Evolutionary conservation across 2,329 filamentous ascomycete genomes (phyloP).

Genomic region (Cyphellophora europaea): DNA sequence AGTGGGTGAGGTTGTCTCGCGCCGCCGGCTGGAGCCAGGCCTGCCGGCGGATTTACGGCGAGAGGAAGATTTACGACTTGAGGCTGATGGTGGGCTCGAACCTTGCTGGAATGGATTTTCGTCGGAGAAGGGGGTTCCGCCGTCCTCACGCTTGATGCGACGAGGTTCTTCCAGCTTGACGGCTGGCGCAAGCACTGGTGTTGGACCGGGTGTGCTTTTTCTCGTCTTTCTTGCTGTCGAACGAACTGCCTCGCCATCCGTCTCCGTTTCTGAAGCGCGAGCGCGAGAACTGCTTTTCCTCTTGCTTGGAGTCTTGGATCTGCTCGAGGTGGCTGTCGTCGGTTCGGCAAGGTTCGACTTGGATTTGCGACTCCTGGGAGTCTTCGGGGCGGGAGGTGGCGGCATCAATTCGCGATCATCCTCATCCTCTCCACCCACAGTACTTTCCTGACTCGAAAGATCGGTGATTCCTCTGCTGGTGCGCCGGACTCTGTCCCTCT

Average conservation of each 20-base stretch:
- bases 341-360: slow-evolving; percentile 27
- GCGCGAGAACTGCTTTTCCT: slow-evolving; percentile 43
- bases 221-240: slow-evolving; percentile 43
- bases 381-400: slow-evolving; percentile 40
- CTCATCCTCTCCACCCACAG: slow-evolving; percentile 52
- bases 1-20: slow-evolving; percentile 41
- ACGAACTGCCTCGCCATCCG: slow-evolving; percentile 33
- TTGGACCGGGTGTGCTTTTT: slow-evolving; percentile 35
- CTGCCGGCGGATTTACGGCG: slow-evolving; percentile 26
- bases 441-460: slow-evolving; percentile 58
- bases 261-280: slow-evolving; percentile 43
- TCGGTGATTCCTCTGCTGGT: slow-evolving; percentile 77
- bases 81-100: slow-evolving; percentile 53
- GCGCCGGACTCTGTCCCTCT: slow-evolving; percentile 69
- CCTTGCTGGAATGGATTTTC: slow-evolving; percentile 93
- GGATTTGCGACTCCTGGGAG: slow-evolving; percentile 35
- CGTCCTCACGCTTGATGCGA: slow-evolving; percentile 33
- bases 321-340: slow-evolving; percentile 35
- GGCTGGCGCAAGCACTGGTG: slow-evolving; percentile 13
- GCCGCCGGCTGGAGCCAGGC: slow-evolving; percentile 25
- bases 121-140: slow-evolving; percentile 64
- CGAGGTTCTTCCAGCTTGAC: slow-evolving; percentile 29
- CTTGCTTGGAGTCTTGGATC: slow-evolving; percentile 43
- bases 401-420: slow-evolving; percentile 33
- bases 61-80: slow-evolving; percentile 40